These are phyloP conservation scores for Lactarius sp. DNA, from an alignment of 768 basidiomycete species.

Conservation along the genomic window DNA sequence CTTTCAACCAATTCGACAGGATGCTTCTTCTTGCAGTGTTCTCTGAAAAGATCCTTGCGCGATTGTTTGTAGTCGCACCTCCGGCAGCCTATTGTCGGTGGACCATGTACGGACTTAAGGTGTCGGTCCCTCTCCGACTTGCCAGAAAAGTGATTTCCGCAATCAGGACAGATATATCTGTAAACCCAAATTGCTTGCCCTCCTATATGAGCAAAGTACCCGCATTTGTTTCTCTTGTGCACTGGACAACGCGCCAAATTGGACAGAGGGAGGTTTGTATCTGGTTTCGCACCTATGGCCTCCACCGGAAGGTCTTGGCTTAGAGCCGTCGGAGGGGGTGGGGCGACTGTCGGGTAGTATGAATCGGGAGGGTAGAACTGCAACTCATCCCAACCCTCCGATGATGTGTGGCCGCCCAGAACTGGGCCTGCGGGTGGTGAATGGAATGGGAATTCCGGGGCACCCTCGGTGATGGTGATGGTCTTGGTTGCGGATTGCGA, in stretches of 20 bases:
- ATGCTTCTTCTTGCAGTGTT: slow-evolving; percentile 20
- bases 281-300: neutral
- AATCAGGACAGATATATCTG: neutral
- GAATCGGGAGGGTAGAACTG: no score
- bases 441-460: neutral
- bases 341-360: no score
- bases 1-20: slow-evolving; percentile 7
- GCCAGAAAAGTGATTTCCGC: slow-evolving; percentile 8
- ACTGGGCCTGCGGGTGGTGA: neutral
- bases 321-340: neutral
- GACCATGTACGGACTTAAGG: slow-evolving; percentile 11
- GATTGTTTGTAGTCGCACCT: slow-evolving; percentile 19
- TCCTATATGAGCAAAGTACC: neutral
- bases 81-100: slow-evolving; percentile 20
- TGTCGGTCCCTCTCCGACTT: slow-evolving; percentile 19
- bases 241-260: neutral
- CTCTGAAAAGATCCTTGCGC: slow-evolving; percentile 18
- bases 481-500: neutral
- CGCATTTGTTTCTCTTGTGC: neutral
- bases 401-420: neutral
- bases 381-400: no score
- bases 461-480: neutral
- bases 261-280: neutral
- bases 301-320: no score
- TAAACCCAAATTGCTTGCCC: neutral